Base-by-base conservation (phyloP, 371 early-diverging fungal species). In the Funneliformis caledonium region DNA sequence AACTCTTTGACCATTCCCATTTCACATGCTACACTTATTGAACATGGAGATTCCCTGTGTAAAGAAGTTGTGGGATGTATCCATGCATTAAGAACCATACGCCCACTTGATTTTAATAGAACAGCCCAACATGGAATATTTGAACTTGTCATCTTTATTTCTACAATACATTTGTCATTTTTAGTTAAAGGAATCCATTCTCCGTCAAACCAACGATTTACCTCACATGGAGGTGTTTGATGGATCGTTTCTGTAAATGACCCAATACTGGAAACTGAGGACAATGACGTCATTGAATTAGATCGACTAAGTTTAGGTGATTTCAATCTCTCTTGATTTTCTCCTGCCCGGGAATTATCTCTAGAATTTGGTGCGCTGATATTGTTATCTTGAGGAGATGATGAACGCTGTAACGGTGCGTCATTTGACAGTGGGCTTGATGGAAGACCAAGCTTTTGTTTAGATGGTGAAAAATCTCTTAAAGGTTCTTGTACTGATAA, bases 21-120 rank as follows among this genome's bases (percentile, higher is more conserved):
- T 59, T 79, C 70, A 69, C 79, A 79, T 19, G 79, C 48, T 45
- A 79, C 37, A 43, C 56, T 79, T 42, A 79, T 1, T 1, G 22
- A 19, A 37, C 43, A 69, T 42, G 68, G 19, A 22, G 68, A 48
- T 16, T 79, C 70, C 42, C 42, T 47, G 42, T 56, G 43, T 56
- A 79, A 19, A 43, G 56, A 43, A 12, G 70, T 79, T 33, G 16
- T n/a, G 7, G 60, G 22, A 37, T 48, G 56, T 56, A 79, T 70
- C 79, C 79, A 79, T 42, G 79, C 42, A 69, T 69, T 79, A 70
- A 79, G 79, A 22, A 79, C 60, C 70, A 69, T 79, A 7, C 56
- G 48, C 7, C 45, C n/a, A 45, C 22, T 75, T 75, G n/a, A n/a
- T 60, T 61, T 61, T 52, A 78, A 42, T 19, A 78, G 22, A 1